Percentiles rank a stretch among this genome's conserved stretches.
phyloP scores from a whole-genome alignment of 495 filamentous ascomycete genomes.

The Haplographium delicatum region DNA sequence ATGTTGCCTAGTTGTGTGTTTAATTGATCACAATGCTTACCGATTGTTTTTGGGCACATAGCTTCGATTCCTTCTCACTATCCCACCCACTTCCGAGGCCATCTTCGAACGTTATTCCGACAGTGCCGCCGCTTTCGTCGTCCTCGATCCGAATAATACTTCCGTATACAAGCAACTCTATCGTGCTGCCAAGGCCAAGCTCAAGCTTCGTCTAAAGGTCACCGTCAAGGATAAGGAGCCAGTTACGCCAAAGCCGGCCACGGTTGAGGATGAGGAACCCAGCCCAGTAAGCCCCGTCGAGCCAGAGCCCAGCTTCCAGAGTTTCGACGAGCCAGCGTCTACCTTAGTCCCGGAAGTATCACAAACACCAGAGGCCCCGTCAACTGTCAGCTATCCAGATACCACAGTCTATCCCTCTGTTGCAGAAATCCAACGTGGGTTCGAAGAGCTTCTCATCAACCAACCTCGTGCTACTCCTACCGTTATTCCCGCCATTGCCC shows the following conservation, averaged over 20 bases:
- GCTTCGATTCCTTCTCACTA: slow-evolving; percentile 69
- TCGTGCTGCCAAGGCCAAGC: slow-evolving; percentile 95
- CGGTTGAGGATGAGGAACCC: slow-evolving; percentile 36
- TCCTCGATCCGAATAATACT: slow-evolving; percentile 69
- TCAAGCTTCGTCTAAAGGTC: slow-evolving; percentile 87
- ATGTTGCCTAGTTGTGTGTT: neutral
- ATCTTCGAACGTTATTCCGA: slow-evolving; percentile 95
- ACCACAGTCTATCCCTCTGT: slow-evolving; percentile 9
- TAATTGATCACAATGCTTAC: neutral
- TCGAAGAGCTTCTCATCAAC: slow-evolving; percentile 26
- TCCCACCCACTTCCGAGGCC: slow-evolving; percentile 62
- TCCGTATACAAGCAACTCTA: slow-evolving; percentile 95
- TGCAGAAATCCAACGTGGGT: slow-evolving; percentile 25
- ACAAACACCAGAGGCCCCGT: neutral
- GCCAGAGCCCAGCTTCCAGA: neutral
- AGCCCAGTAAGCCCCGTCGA: slow-evolving; percentile 20
- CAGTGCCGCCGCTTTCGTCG: slow-evolving; percentile 75
- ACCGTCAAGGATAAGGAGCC: slow-evolving; percentile 36
- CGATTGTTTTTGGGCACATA: slow-evolving; percentile 33
- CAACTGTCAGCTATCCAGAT: slow-evolving; percentile 1
- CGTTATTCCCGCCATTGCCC: neutral
- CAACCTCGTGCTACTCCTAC: slow-evolving; percentile 8
- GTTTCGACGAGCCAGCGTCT: neutral
- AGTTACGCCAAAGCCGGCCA: slow-evolving; percentile 35
- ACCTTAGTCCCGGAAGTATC: neutral